These are phyloP conservation scores for Aristolochia fimbriata DNA, from an alignment of 164 flowering plant genomes.

Conservation along the genomic window DNA sequence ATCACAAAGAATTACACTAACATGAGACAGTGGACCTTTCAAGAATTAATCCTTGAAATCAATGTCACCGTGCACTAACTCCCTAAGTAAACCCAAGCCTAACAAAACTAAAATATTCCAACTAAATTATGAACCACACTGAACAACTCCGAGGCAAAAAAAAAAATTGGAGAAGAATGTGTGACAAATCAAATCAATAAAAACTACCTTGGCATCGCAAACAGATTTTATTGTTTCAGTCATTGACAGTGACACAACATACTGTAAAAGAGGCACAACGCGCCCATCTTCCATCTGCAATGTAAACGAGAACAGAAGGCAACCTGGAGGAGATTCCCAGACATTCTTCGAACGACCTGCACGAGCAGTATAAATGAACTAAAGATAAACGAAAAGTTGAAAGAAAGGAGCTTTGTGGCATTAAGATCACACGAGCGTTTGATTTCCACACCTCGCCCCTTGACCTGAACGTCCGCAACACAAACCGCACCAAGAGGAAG, in stretches of 20 bases:
- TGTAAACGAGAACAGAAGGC: slow-evolving; percentile 83
- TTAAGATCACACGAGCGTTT: background rate
- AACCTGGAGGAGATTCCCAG: slow-evolving; percentile 93
- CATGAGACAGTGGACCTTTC: too few species aligned
- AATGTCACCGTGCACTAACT: too few species aligned
- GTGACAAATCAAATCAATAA: slow-evolving; percentile 5
- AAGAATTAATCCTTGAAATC: too few species aligned
- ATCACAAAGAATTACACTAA: too few species aligned
- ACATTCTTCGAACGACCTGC: slow-evolving; percentile 76
- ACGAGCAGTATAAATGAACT: background rate
- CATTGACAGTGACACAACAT: slow-evolving; percentile 82
- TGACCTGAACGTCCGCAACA: slow-evolving; percentile 76
- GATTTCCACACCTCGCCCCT: slow-evolving; percentile 64
- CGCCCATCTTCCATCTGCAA: slow-evolving; percentile 89
- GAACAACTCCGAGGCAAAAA: too few species aligned
- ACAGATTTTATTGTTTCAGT: slow-evolving; percentile 74
- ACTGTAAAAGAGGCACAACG: slow-evolving; percentile 73
- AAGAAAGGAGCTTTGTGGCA: background rate
- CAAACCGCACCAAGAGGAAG: slow-evolving; percentile 82
- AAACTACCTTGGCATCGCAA: slow-evolving; percentile 48
- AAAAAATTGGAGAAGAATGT: too few species aligned
- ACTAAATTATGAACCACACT: too few species aligned
- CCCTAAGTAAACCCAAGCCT: too few species aligned
- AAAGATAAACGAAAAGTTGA: background rate
- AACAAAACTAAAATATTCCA: too few species aligned